Evolutionary conservation across 2,329 filamentous ascomycete genomes (phyloP).

Genomic region (Xylariaceae sp.): DNA sequence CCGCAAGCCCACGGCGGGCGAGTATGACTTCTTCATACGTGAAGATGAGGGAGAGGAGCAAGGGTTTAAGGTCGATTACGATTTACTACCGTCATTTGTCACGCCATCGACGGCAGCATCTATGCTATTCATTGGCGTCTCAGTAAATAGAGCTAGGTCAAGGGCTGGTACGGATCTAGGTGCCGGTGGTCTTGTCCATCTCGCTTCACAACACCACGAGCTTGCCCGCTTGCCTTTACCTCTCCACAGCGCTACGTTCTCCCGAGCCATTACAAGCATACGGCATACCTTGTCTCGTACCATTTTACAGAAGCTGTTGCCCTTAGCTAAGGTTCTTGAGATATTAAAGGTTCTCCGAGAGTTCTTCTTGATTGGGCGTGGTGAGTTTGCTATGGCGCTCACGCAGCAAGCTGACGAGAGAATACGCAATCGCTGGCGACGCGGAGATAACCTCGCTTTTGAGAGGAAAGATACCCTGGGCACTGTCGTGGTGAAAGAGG

Average conservation of each 20-base stretch:
- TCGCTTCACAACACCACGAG: constrained; percentile 63
- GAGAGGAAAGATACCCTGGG: constrained; percentile 55
- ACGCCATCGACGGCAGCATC: constrained; percentile 68
- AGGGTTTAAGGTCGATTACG: constrained; percentile 54
- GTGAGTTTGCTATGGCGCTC: constrained; percentile 85
- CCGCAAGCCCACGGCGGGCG: constrained; percentile 68
- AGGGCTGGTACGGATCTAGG: constrained; percentile 43
- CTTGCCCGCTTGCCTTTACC: constrained; percentile 67
- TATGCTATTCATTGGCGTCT: constrained; percentile 86
- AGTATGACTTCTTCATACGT: constrained; percentile 81
- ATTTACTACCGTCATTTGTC: constrained; percentile 74
- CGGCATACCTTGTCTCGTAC: constrained; percentile 78
- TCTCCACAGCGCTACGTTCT: constrained; percentile 65
- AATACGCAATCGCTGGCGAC: constrained; percentile 66
- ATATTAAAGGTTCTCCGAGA: constrained; percentile 72
- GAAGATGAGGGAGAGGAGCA: constrained; percentile 40
- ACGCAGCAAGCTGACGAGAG: constrained; percentile 80
- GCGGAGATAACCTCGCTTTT: constrained; percentile 53
- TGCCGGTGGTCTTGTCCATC: constrained; percentile 50
- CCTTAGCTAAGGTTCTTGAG: constrained; percentile 69
- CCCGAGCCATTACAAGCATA: constrained; percentile 68
- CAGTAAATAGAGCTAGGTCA: constrained; percentile 74
- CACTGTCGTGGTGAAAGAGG: constrained; percentile 72
- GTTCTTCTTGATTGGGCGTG: constrained; percentile 80
- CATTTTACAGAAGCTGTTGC: constrained; percentile 74